A percentile compares a stretch with the other conserved stretches of the same genome.
phyloP scores from a whole-genome alignment of 345 rosid genomes.

The Trapa incisa region DNA sequence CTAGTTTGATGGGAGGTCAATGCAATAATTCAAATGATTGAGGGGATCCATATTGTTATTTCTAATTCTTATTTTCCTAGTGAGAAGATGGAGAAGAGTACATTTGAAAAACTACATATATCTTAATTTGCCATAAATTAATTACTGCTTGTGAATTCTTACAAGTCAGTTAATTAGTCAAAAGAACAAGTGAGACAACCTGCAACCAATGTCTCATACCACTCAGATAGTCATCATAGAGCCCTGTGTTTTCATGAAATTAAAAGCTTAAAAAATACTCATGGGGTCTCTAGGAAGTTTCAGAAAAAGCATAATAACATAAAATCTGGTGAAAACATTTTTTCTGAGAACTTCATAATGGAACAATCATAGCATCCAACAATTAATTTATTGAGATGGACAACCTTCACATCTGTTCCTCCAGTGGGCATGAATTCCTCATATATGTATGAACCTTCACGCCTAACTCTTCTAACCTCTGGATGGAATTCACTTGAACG shows the following conservation, averaged over 20 bases:
- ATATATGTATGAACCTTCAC: conserved; percentile 94
- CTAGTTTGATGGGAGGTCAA: background rate
- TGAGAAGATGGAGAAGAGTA: background rate
- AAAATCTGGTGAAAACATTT: background rate
- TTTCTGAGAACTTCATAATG: too few relatives aligned
- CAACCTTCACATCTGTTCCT: conserved; percentile 99
- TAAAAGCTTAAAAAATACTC: background rate
- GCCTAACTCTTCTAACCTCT: conserved; percentile 95
- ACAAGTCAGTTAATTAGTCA: background rate
- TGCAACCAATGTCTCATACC: background rate
- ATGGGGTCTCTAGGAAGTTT: background rate
- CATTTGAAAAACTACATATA: background rate
- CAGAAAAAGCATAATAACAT: background rate
- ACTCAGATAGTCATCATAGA: background rate
- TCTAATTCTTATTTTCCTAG: background rate
- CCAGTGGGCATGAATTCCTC: conserved; percentile 99
- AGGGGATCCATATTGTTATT: background rate
- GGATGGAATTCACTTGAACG: conserved; percentile 98
- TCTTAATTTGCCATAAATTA: background rate
- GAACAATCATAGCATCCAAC: background rate
- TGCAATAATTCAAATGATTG: background rate
- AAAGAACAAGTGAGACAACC: background rate
- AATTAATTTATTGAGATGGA: background rate
- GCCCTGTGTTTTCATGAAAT: background rate
- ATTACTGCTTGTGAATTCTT: background rate